phyloP scores from a whole-genome alignment of 805 yeast genomes.

The Metschnikowia picachoensis region DNA sequence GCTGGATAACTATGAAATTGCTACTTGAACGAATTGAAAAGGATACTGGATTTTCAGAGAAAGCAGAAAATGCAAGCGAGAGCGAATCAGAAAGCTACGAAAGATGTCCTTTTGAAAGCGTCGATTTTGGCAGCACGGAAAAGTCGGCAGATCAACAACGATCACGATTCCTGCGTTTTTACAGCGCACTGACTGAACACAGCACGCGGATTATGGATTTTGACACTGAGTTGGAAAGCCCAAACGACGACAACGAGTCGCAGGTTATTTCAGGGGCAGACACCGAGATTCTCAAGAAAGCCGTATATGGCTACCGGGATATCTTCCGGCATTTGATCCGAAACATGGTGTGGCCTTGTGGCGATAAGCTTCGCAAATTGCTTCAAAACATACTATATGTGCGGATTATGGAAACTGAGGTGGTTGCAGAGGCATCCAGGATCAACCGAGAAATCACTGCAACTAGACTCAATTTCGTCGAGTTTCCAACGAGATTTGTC shows the following conservation, averaged over 20 bases:
- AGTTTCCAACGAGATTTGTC: neutral
- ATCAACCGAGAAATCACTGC: neutral
- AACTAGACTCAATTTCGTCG: neutral
- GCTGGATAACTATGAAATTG: too few relatives aligned
- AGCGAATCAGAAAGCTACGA: too few relatives aligned
- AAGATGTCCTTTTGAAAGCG: too few relatives aligned
- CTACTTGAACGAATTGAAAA: too few relatives aligned
- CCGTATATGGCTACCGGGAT: slow-evolving; percentile 1
- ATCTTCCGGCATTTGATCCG: slow-evolving; percentile 1
- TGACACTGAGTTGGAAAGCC: neutral
- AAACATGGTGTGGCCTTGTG: slow-evolving; percentile 3
- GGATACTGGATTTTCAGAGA: too few relatives aligned
- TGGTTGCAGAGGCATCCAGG: neutral
- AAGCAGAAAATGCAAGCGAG: too few relatives aligned
- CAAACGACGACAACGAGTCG: neutral
- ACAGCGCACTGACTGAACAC: too few relatives aligned
- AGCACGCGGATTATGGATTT: neutral
- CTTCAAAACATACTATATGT: slow-evolving; percentile 1
- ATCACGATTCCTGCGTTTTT: too few relatives aligned
- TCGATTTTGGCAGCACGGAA: too few relatives aligned
- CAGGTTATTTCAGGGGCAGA: neutral
- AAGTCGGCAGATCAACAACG: too few relatives aligned
- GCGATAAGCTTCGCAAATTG: slow-evolving; percentile 3
- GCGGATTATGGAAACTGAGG: neutral
- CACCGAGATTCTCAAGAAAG: neutral